Evolutionary conservation across 805 yeast species (phyloP), one percentile per base, ranked within the genome.

Genomic region (Wickerhamomyces kurtzmanii): DNA sequence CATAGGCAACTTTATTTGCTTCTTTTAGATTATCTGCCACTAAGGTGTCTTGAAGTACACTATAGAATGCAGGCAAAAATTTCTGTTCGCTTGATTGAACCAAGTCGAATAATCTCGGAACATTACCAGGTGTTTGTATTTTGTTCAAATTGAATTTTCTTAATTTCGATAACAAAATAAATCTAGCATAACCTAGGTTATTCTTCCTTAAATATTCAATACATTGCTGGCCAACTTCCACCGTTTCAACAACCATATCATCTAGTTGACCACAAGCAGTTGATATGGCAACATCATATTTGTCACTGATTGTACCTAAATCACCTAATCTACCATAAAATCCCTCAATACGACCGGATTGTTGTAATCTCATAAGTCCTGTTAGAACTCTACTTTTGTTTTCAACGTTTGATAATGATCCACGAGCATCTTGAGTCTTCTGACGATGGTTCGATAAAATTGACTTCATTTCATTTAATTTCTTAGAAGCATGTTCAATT

Each of bases 261-360:
- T 89, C 94, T 32, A 91, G 61, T 7, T 87, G 76, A 1, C 94
- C 86, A 39, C 91, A 85, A 0, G 96, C 97, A 0, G 97, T 91
- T 0, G 97, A 86, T 7, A 91, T 74, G 0, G 98, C 98, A 29
- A 86, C 71, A 53, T 93, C 97, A 49, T 81, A 91, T 43, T 71
- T 68, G 38, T 80, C 83, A 48, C 85, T 95, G 37, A 91, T 91
- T 3, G 69, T 66, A n/a, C 96, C 99, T 24, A 91, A 58, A 40
- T 85, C 94, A 12, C 98, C 99, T 11, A 91, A 57, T 36, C 96
- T 64, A 0, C 97, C 98, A 48, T 83, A 66, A 40, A 89, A 83
- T 0, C 97, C 98, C 6, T 59, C 58, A 15, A 93, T 69, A 42
- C 94, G 66, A 5, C 96, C 96, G 4, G 91, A 68, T 31, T 75